Base-by-base conservation (phyloP, 768 basidiomycete species). In the Boletus sp. region DNA sequence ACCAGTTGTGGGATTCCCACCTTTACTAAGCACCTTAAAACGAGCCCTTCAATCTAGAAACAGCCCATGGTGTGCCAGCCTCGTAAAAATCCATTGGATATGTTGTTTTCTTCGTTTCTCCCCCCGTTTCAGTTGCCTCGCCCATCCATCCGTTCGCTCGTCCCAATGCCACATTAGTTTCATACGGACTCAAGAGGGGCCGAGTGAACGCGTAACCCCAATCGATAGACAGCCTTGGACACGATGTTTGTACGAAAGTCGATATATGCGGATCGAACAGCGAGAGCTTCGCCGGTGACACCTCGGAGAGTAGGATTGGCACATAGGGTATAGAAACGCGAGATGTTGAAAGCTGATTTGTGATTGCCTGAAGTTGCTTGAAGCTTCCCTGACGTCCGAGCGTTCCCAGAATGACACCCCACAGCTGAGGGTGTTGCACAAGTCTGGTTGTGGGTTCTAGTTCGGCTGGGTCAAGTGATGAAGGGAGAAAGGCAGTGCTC, bases 11-110 rank as follows among this genome's bases (percentile, higher is more conserved):
- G 17, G 20, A 29, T 12, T 30, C 24, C 24, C 24, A 29, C 28
- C 20, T 28, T 30, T 4, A 32, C 12, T 30, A 33, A 30, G 33
- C 44, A 36, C n/a, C 20, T 67, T 52, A 67, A 62, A 83, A 84
- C 28, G 69, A 72, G 9, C 78, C 85, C 44, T 80, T 88, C 33
- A 73, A 64, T 67, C 90, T 80, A 18, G 90, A 82, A 20, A 80
- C 62, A 0, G 91, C 85, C 90, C 90, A 92, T 1, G 85, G 86
- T 58, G 82, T 89, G 3, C 86, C 87, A 7, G 86, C 89, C 33
- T 82, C 80, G 63, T 98, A 99, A 72, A 98, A 99, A 73, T 99
- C 92, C 97, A 99, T 99, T 3, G 92, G 89, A 75, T 99, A 98
- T 8, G 76, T 75, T 53, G 61, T 56, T 47, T 58, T 58, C 33